Conservation (phyloP, 2,329 filamentous ascomycete species). For the Coniochaeta sp. region DNA sequence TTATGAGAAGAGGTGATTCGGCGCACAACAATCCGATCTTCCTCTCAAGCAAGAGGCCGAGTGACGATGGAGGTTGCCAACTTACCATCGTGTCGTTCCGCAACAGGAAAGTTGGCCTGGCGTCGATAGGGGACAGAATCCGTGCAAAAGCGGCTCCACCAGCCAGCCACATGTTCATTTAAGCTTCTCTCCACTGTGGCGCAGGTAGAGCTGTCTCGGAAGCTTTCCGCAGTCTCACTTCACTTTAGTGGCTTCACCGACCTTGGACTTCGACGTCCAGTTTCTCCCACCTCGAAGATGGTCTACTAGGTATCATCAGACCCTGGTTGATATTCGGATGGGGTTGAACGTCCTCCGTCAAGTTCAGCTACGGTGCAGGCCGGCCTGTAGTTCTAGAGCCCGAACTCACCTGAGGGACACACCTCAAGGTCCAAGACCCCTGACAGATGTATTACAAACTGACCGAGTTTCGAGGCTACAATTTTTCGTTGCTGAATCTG, state of each 20-base stretch:
- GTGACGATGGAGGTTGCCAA: background rate
- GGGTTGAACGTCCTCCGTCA: no score
- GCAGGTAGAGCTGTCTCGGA: no score
- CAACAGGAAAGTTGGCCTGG: background rate
- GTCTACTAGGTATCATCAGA: no score
- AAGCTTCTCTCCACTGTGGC: background rate
- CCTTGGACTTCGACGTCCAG: no score
- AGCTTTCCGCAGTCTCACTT: no score
- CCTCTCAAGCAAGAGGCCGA: background rate
- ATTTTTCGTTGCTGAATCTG: no score
- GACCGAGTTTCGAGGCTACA: background rate
- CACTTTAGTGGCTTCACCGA: no score
- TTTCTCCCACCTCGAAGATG: no score
- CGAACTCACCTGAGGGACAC: background rate
- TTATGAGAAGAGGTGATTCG: no score
- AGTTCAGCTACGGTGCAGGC: background rate
- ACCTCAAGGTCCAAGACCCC: background rate
- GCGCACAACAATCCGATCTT: background rate
- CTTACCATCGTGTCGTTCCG: background rate
- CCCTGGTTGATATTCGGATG: no score
- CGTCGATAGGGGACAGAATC: background rate
- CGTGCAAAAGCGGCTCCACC: background rate
- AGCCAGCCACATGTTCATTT: background rate
- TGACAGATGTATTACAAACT: background rate
- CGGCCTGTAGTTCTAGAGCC: background rate